Evolutionary conservation across 1,284 basidiomycete genomes (phyloP).

Genomic region (Malassezia psittaci): DNA sequence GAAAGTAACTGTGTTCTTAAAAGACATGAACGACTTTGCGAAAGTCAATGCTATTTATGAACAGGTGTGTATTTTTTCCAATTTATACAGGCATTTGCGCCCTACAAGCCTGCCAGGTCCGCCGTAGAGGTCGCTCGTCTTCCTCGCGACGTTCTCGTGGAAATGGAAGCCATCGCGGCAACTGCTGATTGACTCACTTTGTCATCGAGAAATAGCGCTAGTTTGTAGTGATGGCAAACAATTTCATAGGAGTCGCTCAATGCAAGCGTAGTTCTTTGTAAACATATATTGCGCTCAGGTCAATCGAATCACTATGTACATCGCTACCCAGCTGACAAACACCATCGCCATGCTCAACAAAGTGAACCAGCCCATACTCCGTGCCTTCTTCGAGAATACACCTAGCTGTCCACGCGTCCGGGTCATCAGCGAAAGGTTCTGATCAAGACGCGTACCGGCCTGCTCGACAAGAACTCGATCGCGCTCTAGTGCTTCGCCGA

Average conservation of each 20-base stretch:
- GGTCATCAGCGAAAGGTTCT: constrained; percentile 44
- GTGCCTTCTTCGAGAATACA: constrained; percentile 35
- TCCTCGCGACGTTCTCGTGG: constrained; percentile 70
- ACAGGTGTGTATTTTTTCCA: constrained; percentile 12
- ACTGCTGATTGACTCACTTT: constrained; percentile 18
- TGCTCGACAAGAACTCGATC: constrained; percentile 39
- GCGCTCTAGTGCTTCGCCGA: constrained; percentile 40
- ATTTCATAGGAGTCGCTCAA: no score
- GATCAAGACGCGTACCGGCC: constrained; percentile 25
- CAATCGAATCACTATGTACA: constrained; percentile 43
- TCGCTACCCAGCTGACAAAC: constrained; percentile 38
- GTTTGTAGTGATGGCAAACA: no score
- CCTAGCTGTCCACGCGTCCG: constrained; percentile 41
- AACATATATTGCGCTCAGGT: constrained; percentile 18
- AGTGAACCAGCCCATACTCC: constrained; percentile 46
- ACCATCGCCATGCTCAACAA: constrained; percentile 33
- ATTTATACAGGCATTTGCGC: constrained; percentile 23
- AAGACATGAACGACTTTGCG: constrained; percentile 80
- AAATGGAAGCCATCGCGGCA: constrained; percentile 75
- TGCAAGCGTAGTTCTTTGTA: no score
- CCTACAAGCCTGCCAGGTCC: constrained; percentile 77
- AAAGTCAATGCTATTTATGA: constrained; percentile 60
- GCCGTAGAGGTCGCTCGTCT: constrained; percentile 61
- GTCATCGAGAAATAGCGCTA: no score
- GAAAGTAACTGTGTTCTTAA: constrained; percentile 65